A percentile compares a stretch with the other conserved stretches of the same genome.
Evolutionary conservation across 2,329 filamentous ascomycete species (phyloP).

Genomic region (Aspergillus sergii): DNA sequence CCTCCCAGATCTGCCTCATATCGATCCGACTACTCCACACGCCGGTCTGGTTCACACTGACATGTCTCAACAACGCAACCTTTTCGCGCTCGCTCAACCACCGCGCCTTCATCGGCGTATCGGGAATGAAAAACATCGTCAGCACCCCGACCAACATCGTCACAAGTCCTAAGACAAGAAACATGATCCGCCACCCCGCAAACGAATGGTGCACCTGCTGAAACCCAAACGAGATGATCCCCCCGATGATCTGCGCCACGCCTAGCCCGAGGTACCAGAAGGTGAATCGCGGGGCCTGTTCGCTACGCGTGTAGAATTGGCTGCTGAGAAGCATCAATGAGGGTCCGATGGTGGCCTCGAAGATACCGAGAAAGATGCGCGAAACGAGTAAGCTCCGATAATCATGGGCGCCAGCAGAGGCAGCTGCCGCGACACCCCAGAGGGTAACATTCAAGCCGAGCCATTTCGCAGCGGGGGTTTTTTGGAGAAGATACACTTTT

Average conservation of each 20-base stretch:
- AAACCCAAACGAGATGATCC: slow-evolving; percentile 57
- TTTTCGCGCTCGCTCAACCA: slow-evolving; percentile 41
- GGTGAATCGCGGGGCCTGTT: slow-evolving; percentile 62
- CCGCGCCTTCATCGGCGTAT: slow-evolving; percentile 44
- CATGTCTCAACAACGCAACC: slow-evolving; percentile 43
- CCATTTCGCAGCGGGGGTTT: slow-evolving; percentile 44
- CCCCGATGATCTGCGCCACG: slow-evolving; percentile 56
- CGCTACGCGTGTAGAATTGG: slow-evolving; percentile 57
- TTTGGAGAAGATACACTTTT: slow-evolving; percentile 25
- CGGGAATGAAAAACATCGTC: slow-evolving; percentile 43
- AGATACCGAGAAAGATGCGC: slow-evolving; percentile 62
- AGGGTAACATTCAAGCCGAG: slow-evolving; percentile 60
- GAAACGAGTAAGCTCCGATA: slow-evolving; percentile 58
- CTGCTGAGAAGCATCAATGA: slow-evolving; percentile 64
- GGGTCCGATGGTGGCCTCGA: slow-evolving; percentile 63
- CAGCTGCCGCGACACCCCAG: slow-evolving; percentile 47
- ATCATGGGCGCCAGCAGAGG: slow-evolving; percentile 56
- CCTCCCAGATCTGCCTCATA: slow-evolving; percentile 50
- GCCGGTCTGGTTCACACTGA: slow-evolving; percentile 54
- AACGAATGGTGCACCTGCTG: slow-evolving; percentile 47
- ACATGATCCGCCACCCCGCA: slow-evolving; percentile 54
- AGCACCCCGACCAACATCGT: slow-evolving; percentile 43
- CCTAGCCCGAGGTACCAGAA: slow-evolving; percentile 65
- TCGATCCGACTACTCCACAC: slow-evolving; percentile 56
- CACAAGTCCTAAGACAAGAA: slow-evolving; percentile 49